A percentile compares a stretch with the other conserved stretches of the same genome.
phyloP scores from a whole-genome alignment of 2,329 filamentous ascomycete species.

The Ophiocordyceps camponoti-saundersi region DNA sequence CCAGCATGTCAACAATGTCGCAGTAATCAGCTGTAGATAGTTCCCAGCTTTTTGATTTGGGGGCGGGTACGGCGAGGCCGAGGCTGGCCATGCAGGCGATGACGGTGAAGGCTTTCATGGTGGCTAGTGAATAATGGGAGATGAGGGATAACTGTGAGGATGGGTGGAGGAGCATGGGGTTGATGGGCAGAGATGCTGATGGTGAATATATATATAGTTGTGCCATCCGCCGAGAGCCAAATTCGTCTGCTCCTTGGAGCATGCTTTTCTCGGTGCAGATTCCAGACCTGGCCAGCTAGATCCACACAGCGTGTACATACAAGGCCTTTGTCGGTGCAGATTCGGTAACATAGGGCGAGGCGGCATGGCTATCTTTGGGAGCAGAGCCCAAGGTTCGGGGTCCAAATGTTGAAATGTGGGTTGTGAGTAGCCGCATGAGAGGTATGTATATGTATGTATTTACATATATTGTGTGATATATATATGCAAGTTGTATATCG shows the following conservation, averaged over 20 bases:
- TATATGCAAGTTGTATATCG: too few species aligned
- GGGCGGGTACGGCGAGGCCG: neutral
- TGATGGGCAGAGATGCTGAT: neutral
- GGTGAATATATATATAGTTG: neutral
- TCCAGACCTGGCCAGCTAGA: neutral
- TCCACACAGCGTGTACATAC: neutral
- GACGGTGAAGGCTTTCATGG: neutral
- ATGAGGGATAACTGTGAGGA: neutral
- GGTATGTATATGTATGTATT: too few species aligned
- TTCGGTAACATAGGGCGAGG: too few species aligned
- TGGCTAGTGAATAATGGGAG: neutral
- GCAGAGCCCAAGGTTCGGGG: neutral
- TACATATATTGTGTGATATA: too few species aligned
- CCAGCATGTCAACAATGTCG: neutral
- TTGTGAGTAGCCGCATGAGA: neutral
- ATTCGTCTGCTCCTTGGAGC: neutral
- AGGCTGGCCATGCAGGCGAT: neutral
- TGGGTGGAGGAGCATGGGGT: neutral
- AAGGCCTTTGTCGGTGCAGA: neutral
- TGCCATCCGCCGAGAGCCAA: too few species aligned
- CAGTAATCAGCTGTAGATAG: neutral
- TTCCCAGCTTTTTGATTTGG: neutral
- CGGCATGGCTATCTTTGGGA: too few species aligned
- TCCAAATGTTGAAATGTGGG: neutral
- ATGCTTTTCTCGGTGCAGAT: neutral